Percentiles rank a stretch among this genome's conserved stretches.
These are phyloP conservation scores for Acacia crassicarpa DNA, from an alignment of 306 rosid genomes.

Conservation along the genomic window DNA sequence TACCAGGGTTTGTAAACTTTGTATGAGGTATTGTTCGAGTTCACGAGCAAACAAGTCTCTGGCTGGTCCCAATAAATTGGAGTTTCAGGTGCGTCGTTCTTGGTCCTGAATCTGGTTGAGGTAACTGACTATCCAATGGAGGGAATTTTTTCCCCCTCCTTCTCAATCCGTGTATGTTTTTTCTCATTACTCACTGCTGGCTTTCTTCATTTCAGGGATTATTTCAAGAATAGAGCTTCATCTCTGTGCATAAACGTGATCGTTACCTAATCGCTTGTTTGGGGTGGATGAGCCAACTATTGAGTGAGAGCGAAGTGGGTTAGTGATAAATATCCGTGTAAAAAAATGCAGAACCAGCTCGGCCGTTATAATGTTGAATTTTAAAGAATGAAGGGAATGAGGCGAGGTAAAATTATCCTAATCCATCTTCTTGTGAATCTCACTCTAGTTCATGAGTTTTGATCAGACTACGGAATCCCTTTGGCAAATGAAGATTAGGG, in stretches of 20 bases:
- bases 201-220: conserved; percentile 14
- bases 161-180: background rate
- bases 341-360: background rate
- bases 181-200: background rate
- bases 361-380: background rate
- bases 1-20: conserved; percentile 9
- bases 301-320: background rate
- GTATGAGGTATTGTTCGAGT: background rate
- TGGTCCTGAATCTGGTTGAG: background rate
- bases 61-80: background rate
- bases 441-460: background rate
- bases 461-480: background rate
- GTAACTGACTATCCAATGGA: background rate
- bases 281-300: background rate
- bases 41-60: background rate
- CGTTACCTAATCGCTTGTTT: background rate
- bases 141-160: background rate
- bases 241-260: background rate
- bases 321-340: background rate
- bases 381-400: background rate
- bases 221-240: background rate
- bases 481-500: background rate
- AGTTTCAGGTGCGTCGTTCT: background rate
- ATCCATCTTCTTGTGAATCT: background rate
- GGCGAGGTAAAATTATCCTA: background rate